These are phyloP conservation scores for Pseudocercospora cruenta DNA, from an alignment of 2,329 filamentous ascomycete species.

Conservation along the genomic window DNA sequence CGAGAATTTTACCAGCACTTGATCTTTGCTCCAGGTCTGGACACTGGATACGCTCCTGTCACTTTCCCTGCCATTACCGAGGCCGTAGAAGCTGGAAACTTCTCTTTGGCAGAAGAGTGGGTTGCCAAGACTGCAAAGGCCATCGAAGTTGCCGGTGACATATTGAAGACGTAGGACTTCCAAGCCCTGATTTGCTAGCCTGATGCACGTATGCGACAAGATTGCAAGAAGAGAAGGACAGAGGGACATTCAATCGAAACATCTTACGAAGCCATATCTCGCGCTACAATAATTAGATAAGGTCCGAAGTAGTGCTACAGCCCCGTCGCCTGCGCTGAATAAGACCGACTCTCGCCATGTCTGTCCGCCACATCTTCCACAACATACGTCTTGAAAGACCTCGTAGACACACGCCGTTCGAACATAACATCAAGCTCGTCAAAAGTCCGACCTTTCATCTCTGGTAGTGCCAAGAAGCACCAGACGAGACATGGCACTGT, in stretches of 20 bases:
- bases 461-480: conserved; percentile 45
- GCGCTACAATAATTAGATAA: too few relatives aligned
- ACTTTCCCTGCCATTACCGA: not conserved
- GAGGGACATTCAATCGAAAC: too few relatives aligned
- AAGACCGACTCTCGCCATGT: too few relatives aligned
- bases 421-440: conserved; percentile 51
- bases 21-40: not conserved
- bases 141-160: not conserved
- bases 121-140: not conserved
- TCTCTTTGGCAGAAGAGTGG: not conserved
- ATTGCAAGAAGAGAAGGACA: too few relatives aligned
- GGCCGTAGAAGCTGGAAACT: not conserved
- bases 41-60: not conserved
- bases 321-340: too few relatives aligned
- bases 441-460: conserved; percentile 47
- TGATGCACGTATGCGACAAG: not conserved
- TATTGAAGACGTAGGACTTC: not conserved
- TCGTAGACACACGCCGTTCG: conserved; percentile 39
- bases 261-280: too few relatives aligned
- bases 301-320: too few relatives aligned
- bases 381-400: conserved; percentile 38
- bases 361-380: conserved; percentile 29
- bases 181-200: too few relatives aligned
- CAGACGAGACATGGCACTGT: conserved; percentile 40
- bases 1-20: not conserved